These are phyloP conservation scores for Heterobasidion parviporum DNA, from an alignment of 1,284 basidiomycete species.

Conservation along the genomic window DNA sequence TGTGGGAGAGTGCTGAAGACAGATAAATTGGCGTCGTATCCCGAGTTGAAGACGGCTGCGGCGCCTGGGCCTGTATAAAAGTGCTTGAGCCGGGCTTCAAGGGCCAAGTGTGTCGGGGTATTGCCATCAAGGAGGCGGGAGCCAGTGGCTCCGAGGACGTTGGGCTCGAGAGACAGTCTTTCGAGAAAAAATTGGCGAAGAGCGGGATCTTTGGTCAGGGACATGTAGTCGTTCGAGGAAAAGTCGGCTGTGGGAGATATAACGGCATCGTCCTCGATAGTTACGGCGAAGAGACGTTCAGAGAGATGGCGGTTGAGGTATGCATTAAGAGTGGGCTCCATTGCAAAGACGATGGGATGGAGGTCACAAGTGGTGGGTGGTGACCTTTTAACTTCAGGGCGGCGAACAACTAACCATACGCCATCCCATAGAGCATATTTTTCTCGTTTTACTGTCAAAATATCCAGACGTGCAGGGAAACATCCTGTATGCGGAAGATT, in stretches of 20 bases:
- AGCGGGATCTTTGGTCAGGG: neutral
- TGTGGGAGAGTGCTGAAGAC: neutral
- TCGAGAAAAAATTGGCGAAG: neutral
- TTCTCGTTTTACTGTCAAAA: too few species aligned
- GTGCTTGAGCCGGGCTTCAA: neutral
- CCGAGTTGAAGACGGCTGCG: neutral
- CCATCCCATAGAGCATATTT: too few species aligned
- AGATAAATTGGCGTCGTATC: neutral
- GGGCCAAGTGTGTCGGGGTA: neutral
- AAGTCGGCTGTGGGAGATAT: neutral
- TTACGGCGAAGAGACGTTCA: neutral
- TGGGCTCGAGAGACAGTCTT: neutral
- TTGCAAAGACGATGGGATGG: neutral
- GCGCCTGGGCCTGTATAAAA: neutral
- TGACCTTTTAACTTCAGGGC: too few species aligned
- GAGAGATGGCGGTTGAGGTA: neutral
- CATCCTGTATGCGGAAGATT: too few species aligned
- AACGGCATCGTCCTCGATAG: neutral
- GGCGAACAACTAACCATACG: too few species aligned
- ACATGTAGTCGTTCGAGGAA: conserved; percentile 1
- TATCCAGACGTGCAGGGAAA: too few species aligned
- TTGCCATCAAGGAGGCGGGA: neutral
- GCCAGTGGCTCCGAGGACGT: neutral
- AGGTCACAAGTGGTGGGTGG: neutral
- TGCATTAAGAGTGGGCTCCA: neutral